Conservation (phyloP, 148 eudicot species). For the Polygonum maritimum region DNA sequence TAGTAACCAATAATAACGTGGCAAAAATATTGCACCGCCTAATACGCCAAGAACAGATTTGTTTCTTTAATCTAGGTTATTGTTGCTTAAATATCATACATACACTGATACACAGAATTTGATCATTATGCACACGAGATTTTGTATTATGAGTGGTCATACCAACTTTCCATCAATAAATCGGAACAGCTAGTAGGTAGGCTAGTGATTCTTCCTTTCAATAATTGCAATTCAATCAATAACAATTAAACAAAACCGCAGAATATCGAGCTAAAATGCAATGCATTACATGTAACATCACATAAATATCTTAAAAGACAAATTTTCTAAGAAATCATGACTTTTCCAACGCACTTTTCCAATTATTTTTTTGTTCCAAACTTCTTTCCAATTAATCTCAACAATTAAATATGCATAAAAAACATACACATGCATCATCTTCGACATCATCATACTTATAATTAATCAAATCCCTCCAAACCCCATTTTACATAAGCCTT, state of each 20-base stretch:
- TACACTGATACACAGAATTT: background rate
- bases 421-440: background rate
- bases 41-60: slow-evolving; percentile 4
- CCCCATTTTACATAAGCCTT: background rate
- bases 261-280: background rate
- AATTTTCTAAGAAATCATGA: background rate
- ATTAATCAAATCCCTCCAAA: background rate
- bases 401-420: slow-evolving; percentile 1
- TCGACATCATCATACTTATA: background rate
- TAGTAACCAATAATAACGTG: background rate
- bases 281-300: background rate
- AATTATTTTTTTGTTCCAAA: background rate
- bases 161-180: background rate
- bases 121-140: slow-evolving; percentile 3
- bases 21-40: slow-evolving; percentile 5
- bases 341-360: slow-evolving; percentile 3
- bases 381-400: background rate
- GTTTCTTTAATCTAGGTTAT: slow-evolving; percentile 2
- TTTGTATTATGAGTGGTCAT: background rate
- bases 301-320: background rate
- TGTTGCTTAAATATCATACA: background rate
- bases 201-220: background rate
- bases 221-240: slow-evolving; percentile 1
- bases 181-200: background rate
- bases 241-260: background rate